Base-by-base conservation (phyloP, 1,139 yeast species). In the Sugiyamaella sp. region DNA sequence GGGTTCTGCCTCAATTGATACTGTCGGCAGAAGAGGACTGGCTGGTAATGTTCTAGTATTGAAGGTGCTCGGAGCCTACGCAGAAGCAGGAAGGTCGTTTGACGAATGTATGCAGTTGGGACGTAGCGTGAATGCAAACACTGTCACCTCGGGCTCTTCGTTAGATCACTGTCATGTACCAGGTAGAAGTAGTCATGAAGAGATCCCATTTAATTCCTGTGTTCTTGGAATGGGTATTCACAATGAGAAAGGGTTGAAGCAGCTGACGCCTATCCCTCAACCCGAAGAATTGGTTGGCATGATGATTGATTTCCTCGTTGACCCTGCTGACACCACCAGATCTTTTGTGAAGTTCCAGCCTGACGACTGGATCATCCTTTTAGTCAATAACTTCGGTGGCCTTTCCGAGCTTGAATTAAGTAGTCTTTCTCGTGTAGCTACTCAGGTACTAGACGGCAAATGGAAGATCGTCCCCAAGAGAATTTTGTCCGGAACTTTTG, bases 141-240 rank as follows among this genome's bases (percentile, higher is more conserved):
- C 75, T 51, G 78, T 74, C 10, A 76, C 80, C 2, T 69, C 77
- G 51, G 74, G 74, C 53, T 80, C 80, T n/a, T 77, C 80, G 4
- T 70, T 78, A 38, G 80, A 77, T 57, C 80, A 78, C 58, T 75
- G 77, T 47, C 77, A 75, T 54, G 76, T 78, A 35, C 79, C 81
- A 5, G 80, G 80, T 6, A 75, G 76, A 54, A 71, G 66, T 8
- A 66, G 67, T 22, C 70, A 69, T 48, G 72, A 74, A 56, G 52
- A 50, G 10, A 53, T 55, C 24, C 54, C 58, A 1, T 9, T 22
- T 2, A 53, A 55, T 21, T 27, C 49, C 14, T 54, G 56, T 38
- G 81, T 78, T 51, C 68, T 78, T 43, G 81, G 82, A 5, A 69
- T 78, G 59, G 81, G 82, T 3, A 78, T 78, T 49, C 82, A 78